These are phyloP conservation scores for Bruguiera sexangula DNA, from an alignment of 345 rosid species.

Conservation along the genomic window DNA sequence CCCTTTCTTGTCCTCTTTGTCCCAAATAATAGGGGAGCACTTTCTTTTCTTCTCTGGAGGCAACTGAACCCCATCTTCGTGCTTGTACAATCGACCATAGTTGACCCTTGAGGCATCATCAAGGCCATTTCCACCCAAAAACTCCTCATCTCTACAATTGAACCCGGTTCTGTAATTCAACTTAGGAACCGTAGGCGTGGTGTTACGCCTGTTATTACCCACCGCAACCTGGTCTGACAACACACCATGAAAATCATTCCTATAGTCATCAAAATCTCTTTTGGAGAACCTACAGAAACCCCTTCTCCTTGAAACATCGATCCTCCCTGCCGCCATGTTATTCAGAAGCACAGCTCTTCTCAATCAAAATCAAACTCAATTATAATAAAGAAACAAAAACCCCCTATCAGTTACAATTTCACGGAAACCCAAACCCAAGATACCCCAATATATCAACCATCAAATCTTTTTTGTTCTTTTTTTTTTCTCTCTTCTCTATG, in stretches of 20 bases:
- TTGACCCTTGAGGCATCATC: conserved; percentile 14
- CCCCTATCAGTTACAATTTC: conserved; percentile 4
- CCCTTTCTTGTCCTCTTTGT: conserved; percentile 30
- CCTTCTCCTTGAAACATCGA: conserved; percentile 47
- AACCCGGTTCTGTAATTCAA: conserved; percentile 18
- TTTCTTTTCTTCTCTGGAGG: conserved; percentile 59
- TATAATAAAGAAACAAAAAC: conserved; percentile 4
- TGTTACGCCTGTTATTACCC: conserved; percentile 2
- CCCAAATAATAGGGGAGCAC: conserved; percentile 57
- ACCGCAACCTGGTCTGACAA: conserved; percentile 10
- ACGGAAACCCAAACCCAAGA: conserved; percentile 25
- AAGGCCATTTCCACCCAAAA: conserved; percentile 3
- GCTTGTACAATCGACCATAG: conserved; percentile 15
- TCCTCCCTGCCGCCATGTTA: conserved; percentile 76
- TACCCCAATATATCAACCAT: conserved; percentile 12
- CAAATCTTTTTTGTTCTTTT: not conserved
- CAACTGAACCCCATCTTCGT: conserved; percentile 27
- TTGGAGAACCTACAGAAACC: conserved; percentile 20
- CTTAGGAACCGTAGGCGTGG: not conserved
- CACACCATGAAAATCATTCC: conserved; percentile 25
- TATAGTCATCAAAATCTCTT: conserved; percentile 26
- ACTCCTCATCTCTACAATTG: conserved; percentile 13
- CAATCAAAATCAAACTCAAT: conserved; percentile 32
- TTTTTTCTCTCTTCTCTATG: too few species aligned
- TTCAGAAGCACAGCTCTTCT: conserved; percentile 53